Base-by-base conservation (phyloP, 345 rosid genomes). In the Brassica rapa region DNA sequence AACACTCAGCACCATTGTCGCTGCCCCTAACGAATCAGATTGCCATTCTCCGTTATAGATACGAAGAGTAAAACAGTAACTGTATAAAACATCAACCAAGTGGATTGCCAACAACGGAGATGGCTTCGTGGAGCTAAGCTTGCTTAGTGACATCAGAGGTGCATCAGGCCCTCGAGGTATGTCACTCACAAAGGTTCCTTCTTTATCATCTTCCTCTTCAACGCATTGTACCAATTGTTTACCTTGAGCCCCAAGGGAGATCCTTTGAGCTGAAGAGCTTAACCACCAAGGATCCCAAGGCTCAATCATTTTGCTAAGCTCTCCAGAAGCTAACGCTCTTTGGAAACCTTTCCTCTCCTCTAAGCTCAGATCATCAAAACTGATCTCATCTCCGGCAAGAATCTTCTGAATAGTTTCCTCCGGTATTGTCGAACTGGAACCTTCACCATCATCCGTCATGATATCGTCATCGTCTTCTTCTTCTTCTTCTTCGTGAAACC, bases 201-300 rank as follows among this genome's bases (percentile, higher is more conserved):
- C 82, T 6, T 60, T 29, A 4, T 79, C 78, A 3, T 63, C 73
- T 11, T 70, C 77, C 2, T 46, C 77, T 64, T 49, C 55, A 49
- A 89, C 61, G 30, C 89, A 82, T 64, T 88, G 96, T 61, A 93
- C 81, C 8, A 93, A 89, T 39, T 71, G 86, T 57, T 88, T 83
- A 71, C 98, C 99, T 30, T 84, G 85, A 64, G 72, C 76, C 61
- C 96, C 84, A 29, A 90, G 89, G 63, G 83, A 76, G 66, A 93
- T 85, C 64, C 80, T 78, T 77, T 83, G 76, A 33, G 96, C 96
- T 66, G 90, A 86, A 84, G 89, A 87, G 46, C 76, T 85, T 71
- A 90, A 74, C 99, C 99, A 95, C 98, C 99, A 95, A 49, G 99
- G 99, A 29, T 89, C 94, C 99, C 99, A 93, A 8, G 97, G 96